phyloP scores from a whole-genome alignment of 805 yeast species.

The Saccharomyces mikatae region DNA sequence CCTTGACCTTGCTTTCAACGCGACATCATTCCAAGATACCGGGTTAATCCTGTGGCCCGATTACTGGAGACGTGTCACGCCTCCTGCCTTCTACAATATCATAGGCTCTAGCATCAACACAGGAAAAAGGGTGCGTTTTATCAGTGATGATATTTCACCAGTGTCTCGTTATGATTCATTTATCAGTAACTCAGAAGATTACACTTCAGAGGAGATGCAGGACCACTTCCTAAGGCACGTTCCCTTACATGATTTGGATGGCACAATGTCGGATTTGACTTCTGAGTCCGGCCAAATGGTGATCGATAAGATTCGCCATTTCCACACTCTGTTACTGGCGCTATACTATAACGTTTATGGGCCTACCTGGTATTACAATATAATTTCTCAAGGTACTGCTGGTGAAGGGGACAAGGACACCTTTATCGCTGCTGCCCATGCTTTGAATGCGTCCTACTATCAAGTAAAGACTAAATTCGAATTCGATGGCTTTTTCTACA shows the following conservation, averaged over 20 bases:
- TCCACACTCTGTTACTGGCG: conserved; percentile 49
- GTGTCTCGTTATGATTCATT: conserved; percentile 7
- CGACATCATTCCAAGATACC: conserved; percentile 37
- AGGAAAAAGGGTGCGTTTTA: conserved; percentile 30
- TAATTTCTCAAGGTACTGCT: conserved; percentile 63
- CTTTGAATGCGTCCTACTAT: conserved; percentile 39
- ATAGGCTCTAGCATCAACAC: conserved; percentile 34
- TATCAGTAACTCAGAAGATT: not conserved
- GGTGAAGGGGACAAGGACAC: conserved; percentile 83
- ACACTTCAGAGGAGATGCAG: conserved; percentile 1
- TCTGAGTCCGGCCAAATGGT: conserved; percentile 66
- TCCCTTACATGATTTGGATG: conserved; percentile 52
- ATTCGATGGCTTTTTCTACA: conserved; percentile 32
- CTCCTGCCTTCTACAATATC: conserved; percentile 52
- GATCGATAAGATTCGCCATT: conserved; percentile 51
- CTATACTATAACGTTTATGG: conserved; percentile 62
- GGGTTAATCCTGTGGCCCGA: conserved; percentile 71
- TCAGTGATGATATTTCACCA: conserved; percentile 22
- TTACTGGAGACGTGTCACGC: conserved; percentile 62
- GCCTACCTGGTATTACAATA: conserved; percentile 56
- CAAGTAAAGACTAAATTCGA: conserved; percentile 38
- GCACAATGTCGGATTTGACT: conserved; percentile 58
- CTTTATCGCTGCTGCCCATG: conserved; percentile 60
- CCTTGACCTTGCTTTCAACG: conserved; percentile 39
- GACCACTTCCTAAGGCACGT: conserved; percentile 22